These are phyloP conservation scores for Penicillium polonicum DNA, from an alignment of 2,329 filamentous ascomycete species.

Conservation along the genomic window DNA sequence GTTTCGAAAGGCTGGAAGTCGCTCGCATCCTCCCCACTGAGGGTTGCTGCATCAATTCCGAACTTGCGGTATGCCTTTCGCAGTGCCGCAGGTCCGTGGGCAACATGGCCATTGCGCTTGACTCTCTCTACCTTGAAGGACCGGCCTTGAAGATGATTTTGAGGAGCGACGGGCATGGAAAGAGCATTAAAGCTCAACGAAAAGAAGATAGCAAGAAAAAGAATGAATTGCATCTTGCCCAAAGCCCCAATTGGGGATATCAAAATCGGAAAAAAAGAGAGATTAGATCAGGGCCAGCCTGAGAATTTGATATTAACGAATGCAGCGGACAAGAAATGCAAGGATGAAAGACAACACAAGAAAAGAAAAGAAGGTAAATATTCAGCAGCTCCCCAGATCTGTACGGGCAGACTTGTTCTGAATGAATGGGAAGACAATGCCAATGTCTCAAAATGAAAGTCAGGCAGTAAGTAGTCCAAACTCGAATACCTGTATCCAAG, in stretches of 20 bases:
- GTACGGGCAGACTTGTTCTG: background rate
- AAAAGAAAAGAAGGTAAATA: background rate
- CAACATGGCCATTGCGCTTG: conserved; percentile 55
- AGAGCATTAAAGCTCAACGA: conserved; percentile 36
- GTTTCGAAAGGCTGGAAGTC: conserved; percentile 36
- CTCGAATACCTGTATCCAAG: conserved; percentile 11
- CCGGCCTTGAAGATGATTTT: conserved; percentile 29
- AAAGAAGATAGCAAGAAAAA: conserved; percentile 29
- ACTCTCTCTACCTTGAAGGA: conserved; percentile 64
- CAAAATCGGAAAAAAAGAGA: conserved; percentile 6
- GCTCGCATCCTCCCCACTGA: conserved; percentile 36
- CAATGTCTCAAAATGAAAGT: conserved; percentile 9
- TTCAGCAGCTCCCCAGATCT: background rate
- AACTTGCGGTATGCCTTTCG: conserved; percentile 68
- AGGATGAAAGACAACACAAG: background rate
- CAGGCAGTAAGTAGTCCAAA: conserved; percentile 20
- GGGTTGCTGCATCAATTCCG: conserved; percentile 51
- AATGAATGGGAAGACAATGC: conserved; percentile 5
- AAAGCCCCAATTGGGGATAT: background rate
- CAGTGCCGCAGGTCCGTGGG: conserved; percentile 62
- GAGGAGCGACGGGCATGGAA: conserved; percentile 32
- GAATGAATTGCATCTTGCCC: conserved; percentile 30
- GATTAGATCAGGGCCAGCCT: conserved; percentile 19
- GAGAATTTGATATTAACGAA: background rate
- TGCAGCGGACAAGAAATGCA: background rate